Base-by-base conservation (phyloP, 2,329 filamentous ascomycete species). In the Xylariaceae sp. region DNA sequence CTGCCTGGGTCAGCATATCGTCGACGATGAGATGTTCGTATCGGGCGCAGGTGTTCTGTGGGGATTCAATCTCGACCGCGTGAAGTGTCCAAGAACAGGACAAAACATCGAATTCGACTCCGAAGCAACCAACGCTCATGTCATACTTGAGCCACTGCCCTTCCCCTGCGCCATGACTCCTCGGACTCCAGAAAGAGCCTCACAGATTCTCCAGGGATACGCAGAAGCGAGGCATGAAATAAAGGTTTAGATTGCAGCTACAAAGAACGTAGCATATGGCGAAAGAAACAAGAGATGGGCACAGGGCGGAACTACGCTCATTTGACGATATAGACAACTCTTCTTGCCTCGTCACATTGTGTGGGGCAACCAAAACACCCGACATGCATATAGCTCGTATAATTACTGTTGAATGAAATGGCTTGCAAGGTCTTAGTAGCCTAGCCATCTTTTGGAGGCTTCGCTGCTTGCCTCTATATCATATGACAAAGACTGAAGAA, bases 1-100 rank as follows among this genome's bases (percentile, higher is more conserved):
- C 12, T 86, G 82, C 58, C 73, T 84, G 5, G 82, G 82, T 5
- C 78, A 82, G 67, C 77, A 78, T 47, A 75, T 86, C 41, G 83
- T 80, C 22, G 80, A 84, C 58, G 77, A 81, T 59, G 78, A 82
- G 65, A 73, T 78, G 58, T 75, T 79, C 56, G 68, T 78, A 41
- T 69, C 72, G 7, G 75, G 71, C 18, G 75, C 75, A 3, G 66
- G 65, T 6, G 61, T 77, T 10, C 70, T 75, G 36, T 80, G 76
- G 77, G 76, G 70, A 0, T 78, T 79, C 53, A 62, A 75, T 47
- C 64, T 78, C 44, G 58, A 44, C 3, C 63, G 62, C 30, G 72
- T 71, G 62, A 64, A 56, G 18, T 75, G 72, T 53, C 68, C 71
- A 1, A 56, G 62, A 41, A 77, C 75, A 0, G 74, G 74, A 9